Conservation (phyloP, 2,329 filamentous ascomycete genomes). For the Claviceps citrina region DNA sequence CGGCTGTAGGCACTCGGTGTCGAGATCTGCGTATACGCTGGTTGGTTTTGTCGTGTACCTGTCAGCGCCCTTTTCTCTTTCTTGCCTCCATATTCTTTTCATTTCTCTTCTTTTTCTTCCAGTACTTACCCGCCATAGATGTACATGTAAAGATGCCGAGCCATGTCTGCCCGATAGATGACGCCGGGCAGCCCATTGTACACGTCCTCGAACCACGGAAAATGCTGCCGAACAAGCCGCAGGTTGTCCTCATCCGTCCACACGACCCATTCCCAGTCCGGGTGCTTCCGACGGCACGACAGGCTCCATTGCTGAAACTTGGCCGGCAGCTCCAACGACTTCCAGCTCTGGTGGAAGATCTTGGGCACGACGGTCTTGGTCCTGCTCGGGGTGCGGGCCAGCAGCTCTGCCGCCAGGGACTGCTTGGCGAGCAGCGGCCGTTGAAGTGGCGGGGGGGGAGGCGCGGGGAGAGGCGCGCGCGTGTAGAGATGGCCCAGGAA, state of each 20-base stretch:
- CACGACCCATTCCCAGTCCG: slow-evolving; percentile 21
- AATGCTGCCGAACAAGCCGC: slow-evolving; percentile 16
- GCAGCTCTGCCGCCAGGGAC: slow-evolving; percentile 11
- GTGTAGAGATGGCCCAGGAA: too few species aligned
- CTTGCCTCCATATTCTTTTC: neutral
- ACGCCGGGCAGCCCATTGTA: slow-evolving; percentile 16
- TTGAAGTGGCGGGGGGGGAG: too few species aligned
- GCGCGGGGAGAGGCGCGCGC: too few species aligned
- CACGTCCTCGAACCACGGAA: slow-evolving; percentile 17
- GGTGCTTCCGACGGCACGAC: slow-evolving; percentile 15
- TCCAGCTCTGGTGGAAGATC: slow-evolving; percentile 17
- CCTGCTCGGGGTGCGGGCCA: neutral
- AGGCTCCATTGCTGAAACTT: slow-evolving; percentile 18
- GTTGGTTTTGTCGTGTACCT: neutral
- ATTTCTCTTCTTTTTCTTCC: neutral
- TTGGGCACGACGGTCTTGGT: slow-evolving; percentile 22
- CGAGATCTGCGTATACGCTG: slow-evolving; percentile 17
- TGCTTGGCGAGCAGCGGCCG: slow-evolving; percentile 18
- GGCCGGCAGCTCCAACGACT: slow-evolving; percentile 10
- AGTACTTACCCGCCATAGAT: slow-evolving; percentile 19
- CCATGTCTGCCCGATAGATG: slow-evolving; percentile 19
- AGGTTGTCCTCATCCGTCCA: slow-evolving; percentile 23
- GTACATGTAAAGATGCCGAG: slow-evolving; percentile 21
- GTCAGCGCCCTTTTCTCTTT: neutral
- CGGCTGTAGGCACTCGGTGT: slow-evolving; percentile 7